A percentile compares a stretch with the other conserved stretches of the same genome.
Evolutionary conservation across 1,139 yeast genomes (phyloP).

Genomic region (Diutina sp.): DNA sequence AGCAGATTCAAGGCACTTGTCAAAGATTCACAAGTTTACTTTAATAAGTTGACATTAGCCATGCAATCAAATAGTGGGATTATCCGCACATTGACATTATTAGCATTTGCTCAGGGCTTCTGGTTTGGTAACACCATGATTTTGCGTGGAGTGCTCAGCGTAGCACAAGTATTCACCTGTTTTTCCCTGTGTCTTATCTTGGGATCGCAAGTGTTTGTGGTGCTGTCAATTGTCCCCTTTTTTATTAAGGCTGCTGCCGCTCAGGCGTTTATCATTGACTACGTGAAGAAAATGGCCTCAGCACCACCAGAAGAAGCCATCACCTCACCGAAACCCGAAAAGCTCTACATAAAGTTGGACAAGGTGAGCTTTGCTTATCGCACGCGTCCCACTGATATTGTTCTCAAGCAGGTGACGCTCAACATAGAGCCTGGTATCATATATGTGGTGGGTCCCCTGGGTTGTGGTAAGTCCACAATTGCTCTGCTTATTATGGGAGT

Average conservation of each 20-base stretch:
- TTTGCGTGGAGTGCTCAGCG: conserved; percentile 27
- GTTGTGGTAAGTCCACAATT: conserved; percentile 85
- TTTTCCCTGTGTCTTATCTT: conserved; percentile 70
- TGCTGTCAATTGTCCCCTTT: conserved; percentile 40
- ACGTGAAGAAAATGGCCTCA: not conserved
- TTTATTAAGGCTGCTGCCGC: conserved; percentile 59
- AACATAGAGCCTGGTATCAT: conserved; percentile 23
- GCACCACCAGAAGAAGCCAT: not conserved
- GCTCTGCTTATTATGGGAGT: conserved; percentile 49
- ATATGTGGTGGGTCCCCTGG: conserved; percentile 74
- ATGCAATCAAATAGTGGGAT: conserved; percentile 47
- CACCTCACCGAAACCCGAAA: not conserved
- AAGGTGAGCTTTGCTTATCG: not conserved
- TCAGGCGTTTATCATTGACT: not conserved
- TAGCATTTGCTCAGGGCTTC: conserved; percentile 83
- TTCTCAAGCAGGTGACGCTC: not conserved
- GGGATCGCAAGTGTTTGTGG: conserved; percentile 41
- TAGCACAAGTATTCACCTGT: conserved; percentile 66
- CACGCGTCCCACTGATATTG: not conserved
- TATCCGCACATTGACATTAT: conserved; percentile 42
- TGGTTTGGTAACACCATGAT: conserved; percentile 78
- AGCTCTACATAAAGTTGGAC: not conserved
- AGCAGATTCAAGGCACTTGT: conserved; percentile 27
- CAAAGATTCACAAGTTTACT: conserved; percentile 32
- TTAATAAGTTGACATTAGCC: conserved; percentile 31